A percentile compares a stretch with the other conserved stretches of the same genome.
Conservation (phyloP, 306 rosid species). For the Glycine latifolia region DNA sequence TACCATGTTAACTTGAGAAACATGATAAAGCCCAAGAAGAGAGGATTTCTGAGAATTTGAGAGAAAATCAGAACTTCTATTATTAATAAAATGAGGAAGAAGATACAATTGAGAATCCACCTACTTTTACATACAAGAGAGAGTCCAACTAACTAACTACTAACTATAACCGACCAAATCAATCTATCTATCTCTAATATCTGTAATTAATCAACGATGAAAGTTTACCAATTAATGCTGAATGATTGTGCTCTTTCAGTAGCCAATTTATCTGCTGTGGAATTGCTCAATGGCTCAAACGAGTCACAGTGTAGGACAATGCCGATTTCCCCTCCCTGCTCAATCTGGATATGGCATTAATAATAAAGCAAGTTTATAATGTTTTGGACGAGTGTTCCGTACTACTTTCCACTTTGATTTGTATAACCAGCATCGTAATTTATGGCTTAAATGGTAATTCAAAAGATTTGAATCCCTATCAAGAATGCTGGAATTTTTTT, state of each 20-base stretch:
- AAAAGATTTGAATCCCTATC: constrained; percentile 7
- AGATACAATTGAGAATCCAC: neutral
- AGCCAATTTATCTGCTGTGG: constrained; percentile 62
- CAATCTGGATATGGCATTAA: constrained; percentile 50
- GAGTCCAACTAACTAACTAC: neutral
- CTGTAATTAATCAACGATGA: neutral
- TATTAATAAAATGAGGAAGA: neutral
- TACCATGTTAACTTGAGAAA: neutral
- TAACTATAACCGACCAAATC: neutral
- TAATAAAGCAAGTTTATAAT: constrained; percentile 14
- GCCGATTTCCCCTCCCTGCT: constrained; percentile 76
- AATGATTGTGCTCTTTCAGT: constrained; percentile 73
- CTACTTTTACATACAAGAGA: neutral
- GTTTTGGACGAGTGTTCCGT: neutral
- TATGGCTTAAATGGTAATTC: constrained; percentile 1
- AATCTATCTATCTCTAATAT: neutral
- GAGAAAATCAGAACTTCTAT: neutral
- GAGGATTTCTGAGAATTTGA: neutral
- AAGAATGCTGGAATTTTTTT: neutral
- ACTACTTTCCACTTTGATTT: constrained; percentile 6
- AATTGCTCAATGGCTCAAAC: constrained; percentile 67
- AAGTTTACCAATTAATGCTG: constrained; percentile 56
- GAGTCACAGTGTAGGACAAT: constrained; percentile 52
- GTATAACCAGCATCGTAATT: neutral
- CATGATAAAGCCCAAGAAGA: neutral